Percentiles rank a stretch among this genome's conserved stretches.
Conservation (phyloP, 495 filamentous ascomycete species). For the Talaromyces adpressus region DNA sequence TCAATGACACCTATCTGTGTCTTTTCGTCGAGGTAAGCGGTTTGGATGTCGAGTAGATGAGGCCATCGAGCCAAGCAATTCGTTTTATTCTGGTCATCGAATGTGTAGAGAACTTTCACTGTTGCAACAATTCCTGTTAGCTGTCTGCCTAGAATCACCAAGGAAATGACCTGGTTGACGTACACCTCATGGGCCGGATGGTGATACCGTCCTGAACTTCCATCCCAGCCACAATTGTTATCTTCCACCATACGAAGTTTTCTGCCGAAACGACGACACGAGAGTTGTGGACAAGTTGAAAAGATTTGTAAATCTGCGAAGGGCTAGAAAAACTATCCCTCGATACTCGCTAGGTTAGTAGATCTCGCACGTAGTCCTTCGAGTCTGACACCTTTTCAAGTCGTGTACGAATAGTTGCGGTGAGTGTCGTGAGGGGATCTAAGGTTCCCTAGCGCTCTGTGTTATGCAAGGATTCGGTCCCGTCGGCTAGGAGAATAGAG, state of each 20-base stretch:
- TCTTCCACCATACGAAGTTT: slow-evolving; percentile 5
- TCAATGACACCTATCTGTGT: slow-evolving; percentile 82
- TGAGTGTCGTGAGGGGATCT: slow-evolving; percentile 5
- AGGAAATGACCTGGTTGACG: slow-evolving; percentile 14
- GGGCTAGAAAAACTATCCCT: not conserved
- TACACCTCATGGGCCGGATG: slow-evolving; percentile 49
- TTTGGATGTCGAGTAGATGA: slow-evolving; percentile 70
- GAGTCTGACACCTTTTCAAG: not conserved
- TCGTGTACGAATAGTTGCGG: slow-evolving; percentile 6
- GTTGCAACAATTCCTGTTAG: slow-evolving; percentile 4
- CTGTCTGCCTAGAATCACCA: not conserved
- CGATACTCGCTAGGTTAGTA: not conserved
- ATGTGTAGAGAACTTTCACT: slow-evolving; percentile 94
- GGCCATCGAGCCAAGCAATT: slow-evolving; percentile 90
- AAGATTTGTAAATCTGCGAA: not conserved
- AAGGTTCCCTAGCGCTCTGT: slow-evolving; percentile 9
- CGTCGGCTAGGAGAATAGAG: slow-evolving; percentile 23
- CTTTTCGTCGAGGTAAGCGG: slow-evolving; percentile 68
- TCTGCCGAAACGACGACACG: not conserved
- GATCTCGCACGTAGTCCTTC: not conserved
- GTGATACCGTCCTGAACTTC: slow-evolving; percentile 45
- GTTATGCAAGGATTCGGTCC: slow-evolving; percentile 11
- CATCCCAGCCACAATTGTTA: slow-evolving; percentile 28
- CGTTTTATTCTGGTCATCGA: slow-evolving; percentile 82
- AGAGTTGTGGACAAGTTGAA: not conserved